Conservation (phyloP, 164 flowering plant species). For the Hamamelis virginiana region DNA sequence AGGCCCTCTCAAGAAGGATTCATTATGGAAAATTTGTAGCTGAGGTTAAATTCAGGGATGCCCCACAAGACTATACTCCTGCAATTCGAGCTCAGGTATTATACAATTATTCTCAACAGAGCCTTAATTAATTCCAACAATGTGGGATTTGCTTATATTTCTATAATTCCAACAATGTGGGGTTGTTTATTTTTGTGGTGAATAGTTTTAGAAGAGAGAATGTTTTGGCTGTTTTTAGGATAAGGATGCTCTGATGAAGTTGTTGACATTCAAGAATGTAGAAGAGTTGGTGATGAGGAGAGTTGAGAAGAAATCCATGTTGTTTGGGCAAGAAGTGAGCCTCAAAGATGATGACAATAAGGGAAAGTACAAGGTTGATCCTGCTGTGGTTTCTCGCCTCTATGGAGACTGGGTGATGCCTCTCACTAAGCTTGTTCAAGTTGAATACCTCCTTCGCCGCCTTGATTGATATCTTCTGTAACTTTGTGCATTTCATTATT, state of each 20-base stretch:
- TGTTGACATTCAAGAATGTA: conserved; percentile 61
- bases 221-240: conserved; percentile 43
- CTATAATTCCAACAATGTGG: too few species aligned
- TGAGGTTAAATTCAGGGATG: conserved; percentile 72
- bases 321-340: conserved; percentile 71
- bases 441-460: conserved; percentile 83
- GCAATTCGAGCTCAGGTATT: conserved; percentile 70
- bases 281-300: conserved; percentile 74
- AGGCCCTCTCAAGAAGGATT: conserved; percentile 90
- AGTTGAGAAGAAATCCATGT: conserved; percentile 74
- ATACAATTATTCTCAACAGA: neutral
- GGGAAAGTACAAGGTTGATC: conserved; percentile 58
- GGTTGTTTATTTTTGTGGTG: too few species aligned
- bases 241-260: conserved; percentile 63
- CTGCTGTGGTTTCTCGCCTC: conserved; percentile 47
- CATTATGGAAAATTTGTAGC: conserved; percentile 94
- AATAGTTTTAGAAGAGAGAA: too few species aligned
- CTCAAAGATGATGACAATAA: conserved; percentile 16
- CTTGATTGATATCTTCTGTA: conserved; percentile 44
- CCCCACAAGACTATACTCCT: conserved; percentile 67
- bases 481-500: too few species aligned
- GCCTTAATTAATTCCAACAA: too few species aligned
- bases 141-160: too few species aligned
- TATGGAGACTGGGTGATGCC: conserved; percentile 93
- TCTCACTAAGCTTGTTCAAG: conserved; percentile 80